These are phyloP conservation scores for Aspergillus asperescens DNA, from an alignment of 495 filamentous ascomycete genomes.

Conservation along the genomic window DNA sequence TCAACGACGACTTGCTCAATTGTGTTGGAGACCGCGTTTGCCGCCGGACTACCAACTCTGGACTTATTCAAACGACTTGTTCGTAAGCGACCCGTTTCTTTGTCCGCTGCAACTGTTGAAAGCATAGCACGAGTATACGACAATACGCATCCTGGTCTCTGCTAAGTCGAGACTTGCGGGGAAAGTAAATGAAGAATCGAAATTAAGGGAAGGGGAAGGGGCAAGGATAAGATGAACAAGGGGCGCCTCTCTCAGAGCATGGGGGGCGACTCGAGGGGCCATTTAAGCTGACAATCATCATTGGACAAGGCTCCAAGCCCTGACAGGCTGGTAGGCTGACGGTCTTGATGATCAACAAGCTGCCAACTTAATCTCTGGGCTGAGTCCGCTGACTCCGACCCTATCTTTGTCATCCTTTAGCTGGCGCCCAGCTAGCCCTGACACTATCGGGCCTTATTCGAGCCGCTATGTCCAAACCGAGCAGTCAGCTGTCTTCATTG, in stretches of 20 bases:
- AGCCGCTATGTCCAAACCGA: constrained; percentile 3
- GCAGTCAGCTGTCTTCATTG: background rate
- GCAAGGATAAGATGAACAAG: background rate
- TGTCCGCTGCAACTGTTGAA: background rate
- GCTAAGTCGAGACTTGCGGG: background rate
- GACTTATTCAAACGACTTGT: background rate
- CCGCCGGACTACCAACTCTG: background rate
- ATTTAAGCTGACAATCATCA: background rate
- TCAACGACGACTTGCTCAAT: background rate
- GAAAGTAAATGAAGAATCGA: background rate
- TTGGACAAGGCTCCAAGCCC: background rate
- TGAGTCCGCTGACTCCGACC: background rate
- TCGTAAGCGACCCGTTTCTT: background rate
- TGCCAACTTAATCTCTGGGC: constrained; percentile 5
- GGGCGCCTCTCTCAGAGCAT: constrained; percentile 4
- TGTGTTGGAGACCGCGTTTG: background rate
- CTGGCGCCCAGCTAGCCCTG: constrained; percentile 10
- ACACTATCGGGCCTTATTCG: constrained; percentile 4
- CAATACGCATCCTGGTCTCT: background rate
- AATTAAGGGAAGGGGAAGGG: background rate
- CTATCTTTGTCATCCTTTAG: constrained; percentile 6
- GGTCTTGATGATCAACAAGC: constrained; percentile 3
- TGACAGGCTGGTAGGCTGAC: constrained; percentile 7
- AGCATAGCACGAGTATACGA: background rate
- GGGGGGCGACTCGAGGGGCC: background rate